Evolutionary conservation across 2,329 filamentous ascomycete species (phyloP), one percentile per base, ranked within the genome.

Genomic region (Sporothrix protearum): DNA sequence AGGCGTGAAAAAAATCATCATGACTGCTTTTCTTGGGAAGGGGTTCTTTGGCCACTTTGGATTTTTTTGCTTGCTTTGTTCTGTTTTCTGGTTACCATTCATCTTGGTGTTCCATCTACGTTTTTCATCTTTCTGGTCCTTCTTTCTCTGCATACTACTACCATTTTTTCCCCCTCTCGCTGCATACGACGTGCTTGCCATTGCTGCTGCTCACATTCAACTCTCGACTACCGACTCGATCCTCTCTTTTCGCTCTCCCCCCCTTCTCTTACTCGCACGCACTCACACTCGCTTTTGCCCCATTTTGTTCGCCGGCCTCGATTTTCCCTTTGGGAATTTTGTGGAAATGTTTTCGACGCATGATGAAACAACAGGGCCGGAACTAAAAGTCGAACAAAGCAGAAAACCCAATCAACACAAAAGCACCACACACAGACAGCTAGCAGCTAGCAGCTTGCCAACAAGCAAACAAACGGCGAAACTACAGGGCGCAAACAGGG

Each of bases 1-100:
- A 68, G 70, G 70, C 68, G 57, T 63, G 57, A 70, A 70, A 70
- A 70, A 70, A 51, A 55, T 55, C 42, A 59, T 61, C 67, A 69
- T 67, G 28, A 71, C 53, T 55, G 25, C 28, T 68, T 33, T 39
- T 47, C 53, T 57, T 28, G 14, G 22, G 69, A 45, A 42, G 30
- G 63, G 66, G 8, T 33, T 72, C 30, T 33, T 39, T 59, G 59
- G 59, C 59, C 22, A 64, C n/a, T 64, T 45, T 51, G 30, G 39
- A n/a, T 25, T 55, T 61, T 61, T 22, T 36, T 8, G 22, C 53
- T 33, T 63, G 69, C 39, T 25, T 51, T 28, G 6, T 71, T 70
- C 36, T 14, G 68, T 59, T 69, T 28, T 61, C 14, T 55, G 42
- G 42, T 19, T 19, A 14, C 33, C 10, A 22, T 49, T 67, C 12